Conservation (phyloP, 768 basidiomycete species). For the Tubosaeta sp. region DNA sequence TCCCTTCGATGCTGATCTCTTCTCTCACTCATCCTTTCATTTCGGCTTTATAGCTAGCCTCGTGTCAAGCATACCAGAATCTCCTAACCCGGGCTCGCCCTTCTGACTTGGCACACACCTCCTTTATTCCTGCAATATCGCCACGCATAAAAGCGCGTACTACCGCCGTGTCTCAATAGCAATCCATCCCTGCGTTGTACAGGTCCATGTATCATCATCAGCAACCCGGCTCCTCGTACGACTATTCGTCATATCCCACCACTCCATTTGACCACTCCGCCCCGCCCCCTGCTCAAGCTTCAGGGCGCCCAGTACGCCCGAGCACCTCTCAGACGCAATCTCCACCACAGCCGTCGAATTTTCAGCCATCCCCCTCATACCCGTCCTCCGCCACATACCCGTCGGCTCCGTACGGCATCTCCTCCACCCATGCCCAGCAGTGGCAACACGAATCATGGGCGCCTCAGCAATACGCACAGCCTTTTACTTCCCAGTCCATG, state of each 20-base stretch:
- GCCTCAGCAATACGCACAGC: conserved; percentile 29
- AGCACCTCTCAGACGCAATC: conserved; percentile 32
- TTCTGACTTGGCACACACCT: conserved; percentile 28
- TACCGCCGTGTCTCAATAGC: conserved; percentile 15
- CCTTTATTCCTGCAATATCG: conserved; percentile 26
- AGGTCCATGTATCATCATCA: conserved; percentile 54
- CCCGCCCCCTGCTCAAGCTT: conserved; percentile 27
- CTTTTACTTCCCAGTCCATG: conserved; percentile 32
- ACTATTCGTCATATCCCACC: conserved; percentile 42
- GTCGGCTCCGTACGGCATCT: conserved; percentile 27
- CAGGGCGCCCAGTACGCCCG: conserved; percentile 27
- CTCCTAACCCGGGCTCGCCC: conserved; percentile 28
- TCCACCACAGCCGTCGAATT: conserved; percentile 25
- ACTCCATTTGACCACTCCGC: conserved; percentile 23
- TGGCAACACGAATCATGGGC: conserved; percentile 42
- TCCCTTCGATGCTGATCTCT: conserved; percentile 31
- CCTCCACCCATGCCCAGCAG: conserved; percentile 32
- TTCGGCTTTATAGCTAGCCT: conserved; percentile 35
- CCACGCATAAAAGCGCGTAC: conserved; percentile 28
- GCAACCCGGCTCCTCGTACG: conserved; percentile 44
- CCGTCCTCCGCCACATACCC: conserved; percentile 26
- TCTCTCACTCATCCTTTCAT: conserved; percentile 32
- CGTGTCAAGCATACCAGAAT: conserved; percentile 26
- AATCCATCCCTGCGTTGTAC: conserved; percentile 45
- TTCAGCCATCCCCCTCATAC: conserved; percentile 28